Conservation (phyloP, 1,284 basidiomycete species). For the Bjerkandera adusta region DNA sequence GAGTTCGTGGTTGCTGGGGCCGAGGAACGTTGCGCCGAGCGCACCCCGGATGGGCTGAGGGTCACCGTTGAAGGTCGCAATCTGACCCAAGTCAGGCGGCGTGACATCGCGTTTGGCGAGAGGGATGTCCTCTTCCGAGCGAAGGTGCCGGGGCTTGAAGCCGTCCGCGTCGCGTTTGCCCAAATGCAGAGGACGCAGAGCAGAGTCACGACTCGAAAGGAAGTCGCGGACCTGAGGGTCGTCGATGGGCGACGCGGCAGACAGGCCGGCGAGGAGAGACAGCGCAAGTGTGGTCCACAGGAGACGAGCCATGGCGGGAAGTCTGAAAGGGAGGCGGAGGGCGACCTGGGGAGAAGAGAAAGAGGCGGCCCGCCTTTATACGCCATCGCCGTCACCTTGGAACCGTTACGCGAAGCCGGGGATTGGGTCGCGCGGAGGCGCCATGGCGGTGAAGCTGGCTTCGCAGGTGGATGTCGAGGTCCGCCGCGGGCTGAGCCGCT, state of each 20-base stretch:
- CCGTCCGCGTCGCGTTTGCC: conserved; percentile 21
- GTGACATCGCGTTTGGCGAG: conserved; percentile 20
- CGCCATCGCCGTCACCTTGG: too few relatives aligned
- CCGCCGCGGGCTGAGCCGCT: too few relatives aligned
- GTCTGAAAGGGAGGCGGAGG: neutral
- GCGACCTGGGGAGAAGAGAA: neutral
- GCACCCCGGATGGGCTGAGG: conserved; percentile 32
- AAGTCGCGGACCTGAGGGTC: conserved; percentile 8
- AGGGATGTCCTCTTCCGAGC: conserved; percentile 15
- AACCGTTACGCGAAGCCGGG: too few relatives aligned
- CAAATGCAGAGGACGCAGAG: conserved; percentile 18
- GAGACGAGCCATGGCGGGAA: conserved; percentile 2
- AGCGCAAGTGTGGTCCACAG: neutral
- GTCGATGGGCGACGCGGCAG: conserved; percentile 3
- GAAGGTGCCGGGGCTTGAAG: conserved; percentile 23
- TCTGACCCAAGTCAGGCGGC: conserved; percentile 25
- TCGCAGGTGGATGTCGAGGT: too few relatives aligned
- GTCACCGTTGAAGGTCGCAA: conserved; percentile 23
- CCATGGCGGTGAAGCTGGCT: too few relatives aligned
- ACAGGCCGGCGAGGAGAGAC: neutral
- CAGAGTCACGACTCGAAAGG: neutral
- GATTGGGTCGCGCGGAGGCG: too few relatives aligned
- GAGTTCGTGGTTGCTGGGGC: conserved; percentile 23
- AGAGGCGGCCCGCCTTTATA: neutral
- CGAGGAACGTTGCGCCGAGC: conserved; percentile 26